Evolutionary conservation across 2,329 filamentous ascomycete species (phyloP).

Genomic region (Cladosporium sp.): DNA sequence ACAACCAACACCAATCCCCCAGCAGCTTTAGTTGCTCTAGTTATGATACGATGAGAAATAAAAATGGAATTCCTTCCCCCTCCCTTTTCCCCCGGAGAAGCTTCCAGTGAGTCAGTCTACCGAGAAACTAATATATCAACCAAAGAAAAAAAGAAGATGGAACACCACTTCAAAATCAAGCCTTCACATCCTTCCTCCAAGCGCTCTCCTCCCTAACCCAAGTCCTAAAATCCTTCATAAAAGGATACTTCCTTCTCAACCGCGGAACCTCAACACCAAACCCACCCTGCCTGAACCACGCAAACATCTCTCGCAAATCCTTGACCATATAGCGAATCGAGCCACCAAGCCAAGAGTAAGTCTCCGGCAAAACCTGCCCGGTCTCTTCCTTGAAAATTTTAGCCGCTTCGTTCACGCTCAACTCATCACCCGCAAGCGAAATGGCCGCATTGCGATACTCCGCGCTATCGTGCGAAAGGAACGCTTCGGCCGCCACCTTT

Average conservation of each 20-base stretch:
- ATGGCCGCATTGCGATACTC: conserved; percentile 43
- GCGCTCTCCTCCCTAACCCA: conserved; percentile 47
- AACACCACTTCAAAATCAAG: too few relatives aligned
- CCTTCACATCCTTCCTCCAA: conserved; percentile 27
- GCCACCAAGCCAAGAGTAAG: conserved; percentile 29
- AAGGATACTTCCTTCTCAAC: conserved; percentile 40
- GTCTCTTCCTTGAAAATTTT: conserved; percentile 44
- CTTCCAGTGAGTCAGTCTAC: too few relatives aligned
- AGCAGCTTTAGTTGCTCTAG: too few relatives aligned
- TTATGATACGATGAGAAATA: too few relatives aligned
- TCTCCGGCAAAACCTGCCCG: conserved; percentile 40
- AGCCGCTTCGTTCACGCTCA: conserved; percentile 44
- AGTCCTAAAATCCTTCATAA: conserved; percentile 43
- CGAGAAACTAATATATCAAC: too few relatives aligned
- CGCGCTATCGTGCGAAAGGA: conserved; percentile 36
- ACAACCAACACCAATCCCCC: too few relatives aligned
- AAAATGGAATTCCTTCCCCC: too few relatives aligned
- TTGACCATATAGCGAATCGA: conserved; percentile 29
- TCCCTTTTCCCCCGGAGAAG: too few relatives aligned
- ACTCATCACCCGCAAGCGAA: conserved; percentile 49
- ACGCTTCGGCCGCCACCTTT: conserved; percentile 46
- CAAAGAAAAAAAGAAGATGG: too few relatives aligned
- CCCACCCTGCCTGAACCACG: conserved; percentile 48
- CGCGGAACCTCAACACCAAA: conserved; percentile 43
- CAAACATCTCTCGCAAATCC: conserved; percentile 28